Base-by-base conservation (phyloP, 805 yeast species). In the Yamadazyma paraphyllophila region DNA sequence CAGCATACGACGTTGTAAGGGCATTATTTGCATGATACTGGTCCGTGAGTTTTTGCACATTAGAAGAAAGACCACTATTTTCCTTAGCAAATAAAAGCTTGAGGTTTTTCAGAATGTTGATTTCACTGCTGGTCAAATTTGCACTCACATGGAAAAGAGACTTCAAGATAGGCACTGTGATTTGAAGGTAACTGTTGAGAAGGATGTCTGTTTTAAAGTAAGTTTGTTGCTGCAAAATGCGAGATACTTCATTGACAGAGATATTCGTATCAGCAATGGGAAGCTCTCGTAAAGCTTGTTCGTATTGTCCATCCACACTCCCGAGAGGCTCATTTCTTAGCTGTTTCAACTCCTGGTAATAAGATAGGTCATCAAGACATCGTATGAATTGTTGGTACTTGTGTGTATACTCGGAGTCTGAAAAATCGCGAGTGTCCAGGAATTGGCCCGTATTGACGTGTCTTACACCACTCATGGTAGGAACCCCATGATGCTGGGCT, bases 401-500 rank as follows among this genome's bases (percentile, higher is more conserved):
- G 7, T 49, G 44, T 36, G 50, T 52, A 50, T 71, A 69, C 40
- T 58, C 54, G 7, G 29, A 12, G 26, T 44, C 47, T 6, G 32
- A 7, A 11, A 24, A 11, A 29, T 13, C 32, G 27, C 29, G 26
- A 29, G 34, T 16, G 8, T 26, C 14, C 31, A 29, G 31, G 13
- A 29, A n/a, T 11, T 4, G 31, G 7, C 20, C 24, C 36, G 27
- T 20, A 25, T 37, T 37, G 31, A 29, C 13, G 13, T 12, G 40
- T 14, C 14, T 13, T 11, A 25, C 17, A 40, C 27, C 25, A 7
- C 32, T 13, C 40, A 49, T 16, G 12, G 35, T 39, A 2, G 69
- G 73, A 9, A 68, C 50, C 3, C 74, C 74, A 47, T 60, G 67
- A 33, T 59, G 58, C 45, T 66, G 74, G 6, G 55, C 43, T 27